phyloP scores from a whole-genome alignment of 768 basidiomycete species.

The Chiua virens region DNA sequence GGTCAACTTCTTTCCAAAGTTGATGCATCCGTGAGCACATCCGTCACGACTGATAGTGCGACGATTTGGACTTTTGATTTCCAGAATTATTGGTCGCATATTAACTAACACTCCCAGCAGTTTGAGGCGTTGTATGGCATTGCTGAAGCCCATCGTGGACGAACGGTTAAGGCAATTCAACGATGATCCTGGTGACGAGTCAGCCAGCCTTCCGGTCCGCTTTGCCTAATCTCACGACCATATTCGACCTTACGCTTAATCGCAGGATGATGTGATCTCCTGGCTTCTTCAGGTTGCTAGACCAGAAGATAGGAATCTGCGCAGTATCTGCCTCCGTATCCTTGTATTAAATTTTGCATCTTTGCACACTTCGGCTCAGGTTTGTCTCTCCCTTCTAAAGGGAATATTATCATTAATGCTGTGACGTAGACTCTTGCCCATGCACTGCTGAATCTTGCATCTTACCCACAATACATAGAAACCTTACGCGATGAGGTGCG shows the following conservation, averaged over 20 bases:
- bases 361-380: slow-evolving; percentile 37
- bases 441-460: slow-evolving; percentile 41
- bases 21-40: slow-evolving; percentile 34
- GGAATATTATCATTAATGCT: slow-evolving; percentile 3
- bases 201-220: slow-evolving; percentile 35
- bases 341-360: slow-evolving; percentile 40
- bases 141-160: slow-evolving; percentile 33
- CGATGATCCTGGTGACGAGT: slow-evolving; percentile 17
- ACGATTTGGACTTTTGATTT: slow-evolving; percentile 15
- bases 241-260: slow-evolving; percentile 4
- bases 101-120: slow-evolving; percentile 35
- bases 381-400: slow-evolving; percentile 7
- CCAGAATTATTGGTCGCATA: slow-evolving; percentile 32
- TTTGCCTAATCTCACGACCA: neutral
- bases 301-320: slow-evolving; percentile 28
- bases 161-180: slow-evolving; percentile 32
- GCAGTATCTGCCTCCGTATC: slow-evolving; percentile 32
- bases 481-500: slow-evolving; percentile 43
- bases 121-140: slow-evolving; percentile 28
- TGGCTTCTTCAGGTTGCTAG: slow-evolving; percentile 40
- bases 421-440: slow-evolving; percentile 33
- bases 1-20: slow-evolving; percentile 34
- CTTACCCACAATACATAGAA: slow-evolving; percentile 37
- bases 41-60: slow-evolving; percentile 1
- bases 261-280: slow-evolving; percentile 39